Conservation (phyloP, 768 basidiomycete species). For the Crucibulum laeve region DNA sequence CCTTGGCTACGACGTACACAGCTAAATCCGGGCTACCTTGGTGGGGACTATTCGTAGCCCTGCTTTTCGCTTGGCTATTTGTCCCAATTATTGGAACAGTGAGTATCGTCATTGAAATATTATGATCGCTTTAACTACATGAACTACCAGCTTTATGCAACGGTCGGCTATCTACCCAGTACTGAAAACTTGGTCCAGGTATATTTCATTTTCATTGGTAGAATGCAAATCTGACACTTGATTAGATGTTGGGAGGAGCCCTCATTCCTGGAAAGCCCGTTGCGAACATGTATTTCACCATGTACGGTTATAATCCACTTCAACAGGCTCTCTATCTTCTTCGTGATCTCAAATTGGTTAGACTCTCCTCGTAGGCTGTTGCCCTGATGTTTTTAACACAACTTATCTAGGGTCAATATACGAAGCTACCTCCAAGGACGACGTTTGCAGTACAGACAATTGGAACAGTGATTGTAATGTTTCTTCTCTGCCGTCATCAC, state of each 20-base stretch:
- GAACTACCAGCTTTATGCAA: conserved; percentile 29
- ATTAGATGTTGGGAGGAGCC: conserved; percentile 39
- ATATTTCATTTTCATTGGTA: not conserved
- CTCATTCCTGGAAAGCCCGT: conserved; percentile 40
- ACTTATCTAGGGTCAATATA: conserved; percentile 26
- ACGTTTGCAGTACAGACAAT: conserved; percentile 50
- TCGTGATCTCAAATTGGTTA: conserved; percentile 25
- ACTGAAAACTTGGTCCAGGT: conserved; percentile 32
- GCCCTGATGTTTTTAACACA: not conserved
- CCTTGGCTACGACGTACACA: conserved; percentile 27
- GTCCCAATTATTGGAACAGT: conserved; percentile 45
- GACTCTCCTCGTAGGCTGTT: not conserved
- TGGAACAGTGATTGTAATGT: conserved; percentile 45
- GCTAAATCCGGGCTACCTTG: conserved; percentile 30
- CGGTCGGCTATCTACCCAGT: conserved; percentile 30
- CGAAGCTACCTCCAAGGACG: conserved; percentile 56
- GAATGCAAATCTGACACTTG: not conserved
- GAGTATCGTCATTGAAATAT: conserved; percentile 5
- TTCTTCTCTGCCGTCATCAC: no score
- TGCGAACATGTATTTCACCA: conserved; percentile 32
- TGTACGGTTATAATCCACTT: conserved; percentile 28
- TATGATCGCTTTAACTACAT: not conserved
- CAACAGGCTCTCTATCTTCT: conserved; percentile 21
- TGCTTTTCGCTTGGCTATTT: conserved; percentile 41
- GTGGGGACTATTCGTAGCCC: conserved; percentile 34